phyloP scores from a whole-genome alignment of 345 rosid genomes.

The Eucalyptus tenuipes region DNA sequence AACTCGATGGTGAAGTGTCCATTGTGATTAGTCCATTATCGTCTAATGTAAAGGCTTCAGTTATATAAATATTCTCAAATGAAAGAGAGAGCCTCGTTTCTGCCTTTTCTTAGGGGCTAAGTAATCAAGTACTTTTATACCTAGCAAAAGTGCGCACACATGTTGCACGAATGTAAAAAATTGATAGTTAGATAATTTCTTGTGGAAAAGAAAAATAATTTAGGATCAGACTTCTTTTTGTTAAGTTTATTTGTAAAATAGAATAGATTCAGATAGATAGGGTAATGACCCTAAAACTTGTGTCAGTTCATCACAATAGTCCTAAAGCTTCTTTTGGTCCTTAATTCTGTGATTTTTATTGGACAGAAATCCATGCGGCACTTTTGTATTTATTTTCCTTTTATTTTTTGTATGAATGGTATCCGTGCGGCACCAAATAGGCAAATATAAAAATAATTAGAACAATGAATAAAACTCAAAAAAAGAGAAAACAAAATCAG shows the following conservation, averaged over 20 bases:
- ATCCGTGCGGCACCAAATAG: neutral
- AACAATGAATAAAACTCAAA: neutral
- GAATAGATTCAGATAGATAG: accelerated
- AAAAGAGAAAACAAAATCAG: accelerated
- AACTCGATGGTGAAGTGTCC: no score
- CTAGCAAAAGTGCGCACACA: neutral
- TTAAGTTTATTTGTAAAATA: neutral
- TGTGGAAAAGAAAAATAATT: neutral
- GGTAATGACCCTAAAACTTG: neutral
- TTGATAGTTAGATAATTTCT: neutral
- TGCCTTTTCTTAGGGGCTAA: neutral
- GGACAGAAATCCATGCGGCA: neutral
- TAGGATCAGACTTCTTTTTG: neutral
- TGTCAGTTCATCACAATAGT: neutral
- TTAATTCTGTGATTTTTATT: neutral
- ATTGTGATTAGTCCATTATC: no score
- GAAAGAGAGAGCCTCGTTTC: neutral
- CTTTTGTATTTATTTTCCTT: neutral
- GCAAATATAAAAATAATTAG: neutral
- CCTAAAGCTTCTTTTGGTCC: neutral
- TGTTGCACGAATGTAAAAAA: neutral
- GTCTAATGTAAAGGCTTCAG: no score
- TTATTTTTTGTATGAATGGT: neutral
- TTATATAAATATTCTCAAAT: no score
- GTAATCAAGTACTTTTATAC: neutral